Evolutionary conservation across 345 rosid species (phyloP).

Genomic region (Turnera subulata): DNA sequence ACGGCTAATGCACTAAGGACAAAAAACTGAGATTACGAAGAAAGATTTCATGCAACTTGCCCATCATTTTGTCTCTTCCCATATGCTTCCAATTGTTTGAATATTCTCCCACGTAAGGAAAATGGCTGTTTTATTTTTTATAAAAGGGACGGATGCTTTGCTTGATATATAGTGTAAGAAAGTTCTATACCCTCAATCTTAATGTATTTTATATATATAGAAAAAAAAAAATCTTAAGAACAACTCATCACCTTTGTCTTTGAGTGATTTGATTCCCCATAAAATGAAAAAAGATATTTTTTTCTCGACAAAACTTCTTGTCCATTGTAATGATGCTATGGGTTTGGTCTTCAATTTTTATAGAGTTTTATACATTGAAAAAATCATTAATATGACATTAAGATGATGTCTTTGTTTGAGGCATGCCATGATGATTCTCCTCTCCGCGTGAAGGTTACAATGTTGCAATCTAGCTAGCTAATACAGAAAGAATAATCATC

Average conservation of each 20-base stretch:
- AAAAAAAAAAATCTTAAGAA: background rate
- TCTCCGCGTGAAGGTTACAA: no score
- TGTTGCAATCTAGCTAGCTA: no score
- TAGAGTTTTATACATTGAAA: no score
- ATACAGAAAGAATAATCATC: no score
- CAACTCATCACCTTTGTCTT: conserved; percentile 1
- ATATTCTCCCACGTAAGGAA: background rate
- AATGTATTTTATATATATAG: background rate
- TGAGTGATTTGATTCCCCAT: conserved; percentile 13
- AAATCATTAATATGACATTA: no score
- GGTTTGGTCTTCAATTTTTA: no score
- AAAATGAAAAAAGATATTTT: conserved; percentile 1
- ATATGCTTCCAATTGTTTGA: conserved; percentile 4
- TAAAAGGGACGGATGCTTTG: no score
- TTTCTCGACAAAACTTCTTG: no score
- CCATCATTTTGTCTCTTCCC: conserved; percentile 1
- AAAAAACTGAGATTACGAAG: conserved; percentile 31
- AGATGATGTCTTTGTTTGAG: no score
- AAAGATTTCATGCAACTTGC: conserved; percentile 13
- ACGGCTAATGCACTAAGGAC: background rate
- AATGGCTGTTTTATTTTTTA: background rate
- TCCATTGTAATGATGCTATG: no score
- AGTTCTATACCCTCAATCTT: conserved; percentile 8
- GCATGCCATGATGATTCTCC: no score
- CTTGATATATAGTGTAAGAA: no score